Conservation (phyloP, 257 asterid species). For the Jaltomata sinuosa region DNA sequence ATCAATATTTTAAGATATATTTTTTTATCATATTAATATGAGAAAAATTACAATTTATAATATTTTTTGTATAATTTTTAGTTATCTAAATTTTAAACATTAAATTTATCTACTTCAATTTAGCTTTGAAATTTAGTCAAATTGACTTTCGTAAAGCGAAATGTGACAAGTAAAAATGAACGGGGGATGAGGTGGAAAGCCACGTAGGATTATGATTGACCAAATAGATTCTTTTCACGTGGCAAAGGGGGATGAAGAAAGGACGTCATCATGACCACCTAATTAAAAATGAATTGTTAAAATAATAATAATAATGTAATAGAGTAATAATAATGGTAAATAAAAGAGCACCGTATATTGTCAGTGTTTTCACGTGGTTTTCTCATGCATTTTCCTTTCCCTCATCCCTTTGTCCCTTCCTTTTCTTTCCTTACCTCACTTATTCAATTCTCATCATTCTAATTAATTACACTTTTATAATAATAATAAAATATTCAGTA, state of each 20-base stretch:
- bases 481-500: too few species aligned
- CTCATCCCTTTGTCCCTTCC: not conserved
- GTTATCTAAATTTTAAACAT: too few species aligned
- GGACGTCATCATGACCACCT: slow-evolving; percentile 5
- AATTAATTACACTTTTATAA: not conserved
- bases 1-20: too few species aligned
- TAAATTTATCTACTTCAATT: too few species aligned
- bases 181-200: slow-evolving; percentile 23
- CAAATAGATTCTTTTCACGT: slow-evolving; percentile 28
- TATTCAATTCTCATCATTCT: not conserved
- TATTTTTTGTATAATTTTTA: too few species aligned
- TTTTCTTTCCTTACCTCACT: not conserved
- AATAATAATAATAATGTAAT: not conserved
- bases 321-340: not conserved
- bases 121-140: too few species aligned
- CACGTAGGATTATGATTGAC: slow-evolving; percentile 12
- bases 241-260: slow-evolving; percentile 11
- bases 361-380: slow-evolving; percentile 38
- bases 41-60: too few species aligned
- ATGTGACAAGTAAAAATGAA: too few species aligned
- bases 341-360: slow-evolving; percentile 34
- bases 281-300: not conserved
- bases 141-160: too few species aligned
- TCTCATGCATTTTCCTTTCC: slow-evolving; percentile 24
- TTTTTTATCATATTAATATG: too few species aligned